Evolutionary conservation across 768 basidiomycete genomes (phyloP), one percentile per base, ranked within the genome.

Genomic region (Filobasidium floriforme): DNA sequence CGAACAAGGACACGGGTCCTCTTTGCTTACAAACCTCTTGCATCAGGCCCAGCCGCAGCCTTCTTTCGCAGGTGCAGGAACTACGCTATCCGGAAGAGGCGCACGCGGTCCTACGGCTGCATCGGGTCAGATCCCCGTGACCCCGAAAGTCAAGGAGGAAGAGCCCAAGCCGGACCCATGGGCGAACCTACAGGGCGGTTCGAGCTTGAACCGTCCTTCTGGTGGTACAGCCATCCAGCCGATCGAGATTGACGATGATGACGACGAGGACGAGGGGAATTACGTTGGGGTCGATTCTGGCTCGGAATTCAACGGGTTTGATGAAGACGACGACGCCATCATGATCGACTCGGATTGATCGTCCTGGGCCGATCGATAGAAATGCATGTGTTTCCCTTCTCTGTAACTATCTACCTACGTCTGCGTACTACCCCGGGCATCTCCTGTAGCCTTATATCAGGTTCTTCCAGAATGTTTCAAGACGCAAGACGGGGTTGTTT

Each of bases 11-110:
- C 70, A 54, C 63, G 44, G 9, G 68, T 68, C 14, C 49, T 37
- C 43, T 71, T 70, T 10, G 41, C 41, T 37, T 61, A 37, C 32
- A 59, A n/a, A 24, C 90, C 12, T 15, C 18, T 65, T 75, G 69
- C 72, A 72, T 61, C 65, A 75, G 37, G 66, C 79, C 24, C 63
- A 57, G 40, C 60, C 41, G 11, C 40, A 49, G 32, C 63, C 62
- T 37, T 44, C 84, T 10, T 92, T 92, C 70, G 72, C 78, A 11
- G 89, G 89, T 18, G 73, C 86, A 15, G 90, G 90, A 1, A 85
- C 84, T 61, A 85, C 84, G 0, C 82, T 92, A 1, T 85, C 81
- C 37, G 87, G 87, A 2, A 82, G 86, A 24, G 69, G 82, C 7
- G 73, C 70, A 57, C 72, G 73, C 9, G 70, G 71, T 14, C 60